phyloP scores from a whole-genome alignment of 2,329 filamentous ascomycete genomes.

The Colletotrichum scovillei region DNA sequence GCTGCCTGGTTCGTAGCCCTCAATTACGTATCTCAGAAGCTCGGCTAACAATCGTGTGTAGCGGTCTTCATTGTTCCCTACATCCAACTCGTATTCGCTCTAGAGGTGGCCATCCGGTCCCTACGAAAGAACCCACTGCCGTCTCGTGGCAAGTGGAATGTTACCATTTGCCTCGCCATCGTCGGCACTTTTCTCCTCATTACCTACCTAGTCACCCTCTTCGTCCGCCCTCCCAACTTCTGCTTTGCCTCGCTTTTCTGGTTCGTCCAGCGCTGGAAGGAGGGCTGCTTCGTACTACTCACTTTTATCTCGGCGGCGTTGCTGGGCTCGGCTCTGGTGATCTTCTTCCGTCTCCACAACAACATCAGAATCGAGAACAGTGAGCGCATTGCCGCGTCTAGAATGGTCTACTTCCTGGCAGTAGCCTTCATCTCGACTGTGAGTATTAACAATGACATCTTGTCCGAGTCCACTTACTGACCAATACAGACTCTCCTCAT shows the following conservation, averaged over 20 bases:
- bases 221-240: conserved; percentile 65
- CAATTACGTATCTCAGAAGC: background rate
- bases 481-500: conserved; percentile 64
- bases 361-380: conserved; percentile 65
- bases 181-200: conserved; percentile 62
- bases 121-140: conserved; percentile 67
- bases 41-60: conserved; percentile 47
- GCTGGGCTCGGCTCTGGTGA: conserved; percentile 60
- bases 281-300: conserved; percentile 66
- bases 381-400: conserved; percentile 72
- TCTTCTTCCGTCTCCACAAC: conserved; percentile 68
- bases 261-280: conserved; percentile 72
- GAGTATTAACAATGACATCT: conserved; percentile 42
- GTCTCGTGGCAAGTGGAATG: conserved; percentile 68
- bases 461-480: no score
- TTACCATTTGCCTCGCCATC: conserved; percentile 65
- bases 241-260: conserved; percentile 77
- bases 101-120: conserved; percentile 70
- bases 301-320: conserved; percentile 62
- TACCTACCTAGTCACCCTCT: conserved; percentile 69
- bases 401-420: conserved; percentile 76
- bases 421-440: conserved; percentile 69
- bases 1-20: conserved; percentile 63
- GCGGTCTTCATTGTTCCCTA: conserved; percentile 76
- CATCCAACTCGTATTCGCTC: conserved; percentile 72